A percentile compares a stretch with the other conserved stretches of the same genome.
Conservation (phyloP, 176 grass and related monocot genomes). For the Sorghum bicolor region DNA sequence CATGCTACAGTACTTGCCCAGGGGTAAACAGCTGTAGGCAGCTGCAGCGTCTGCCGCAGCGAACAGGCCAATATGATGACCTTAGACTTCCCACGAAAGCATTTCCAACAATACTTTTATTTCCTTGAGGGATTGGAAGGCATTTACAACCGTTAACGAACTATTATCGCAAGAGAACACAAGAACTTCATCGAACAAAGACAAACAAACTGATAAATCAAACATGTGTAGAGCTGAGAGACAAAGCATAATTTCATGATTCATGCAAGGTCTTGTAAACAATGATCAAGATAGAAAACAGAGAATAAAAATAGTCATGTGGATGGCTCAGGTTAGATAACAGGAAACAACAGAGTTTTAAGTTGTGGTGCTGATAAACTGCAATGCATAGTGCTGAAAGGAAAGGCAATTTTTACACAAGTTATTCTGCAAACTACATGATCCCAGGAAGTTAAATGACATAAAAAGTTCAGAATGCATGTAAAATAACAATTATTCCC, state of each 20-base stretch:
- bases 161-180: background rate
- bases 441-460: background rate
- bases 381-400: background rate
- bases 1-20: too few species aligned
- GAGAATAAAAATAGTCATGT: background rate
- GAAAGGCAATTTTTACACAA: background rate
- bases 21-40: too few species aligned
- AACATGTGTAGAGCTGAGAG: background rate
- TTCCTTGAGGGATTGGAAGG: background rate
- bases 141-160: background rate
- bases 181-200: background rate
- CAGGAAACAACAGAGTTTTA: background rate
- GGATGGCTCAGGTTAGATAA: background rate
- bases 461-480: conserved; percentile 6
- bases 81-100: background rate
- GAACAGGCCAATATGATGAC: too few species aligned
- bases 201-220: background rate
- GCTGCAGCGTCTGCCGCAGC: too few species aligned
- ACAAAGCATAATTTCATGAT: background rate
- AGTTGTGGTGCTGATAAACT: background rate
- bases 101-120: background rate
- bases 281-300: background rate
- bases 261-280: background rate
- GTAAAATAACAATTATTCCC: conserved; percentile 3
- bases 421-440: conserved; percentile 25